Percentiles rank a stretch among this genome's conserved stretches.
Conservation (phyloP, 2,329 filamentous ascomycete species). For the Ilyonectria sp. region DNA sequence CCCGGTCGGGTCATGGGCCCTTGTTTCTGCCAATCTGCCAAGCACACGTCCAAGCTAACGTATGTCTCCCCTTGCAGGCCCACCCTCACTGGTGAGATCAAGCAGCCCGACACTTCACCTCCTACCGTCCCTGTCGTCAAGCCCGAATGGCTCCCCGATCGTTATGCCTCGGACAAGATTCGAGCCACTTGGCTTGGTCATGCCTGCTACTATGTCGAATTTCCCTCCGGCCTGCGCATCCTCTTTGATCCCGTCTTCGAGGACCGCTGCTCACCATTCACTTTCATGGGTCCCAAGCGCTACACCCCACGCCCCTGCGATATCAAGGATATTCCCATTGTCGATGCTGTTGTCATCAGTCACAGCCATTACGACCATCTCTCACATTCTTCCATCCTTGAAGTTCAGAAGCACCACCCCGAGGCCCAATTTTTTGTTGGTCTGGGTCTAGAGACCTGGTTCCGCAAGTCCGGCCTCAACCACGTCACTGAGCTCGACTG, state of each 20-base stretch:
- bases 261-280: slow-evolving; percentile 85
- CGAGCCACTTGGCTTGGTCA: slow-evolving; percentile 96
- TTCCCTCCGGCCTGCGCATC: slow-evolving; percentile 86
- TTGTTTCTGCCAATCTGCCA: not conserved
- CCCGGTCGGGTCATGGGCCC: not conserved
- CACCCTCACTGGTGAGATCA: slow-evolving; percentile 57
- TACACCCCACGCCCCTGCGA: slow-evolving; percentile 85
- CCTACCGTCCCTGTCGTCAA: slow-evolving; percentile 77
- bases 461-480: slow-evolving; percentile 76
- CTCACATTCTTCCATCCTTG: slow-evolving; percentile 80
- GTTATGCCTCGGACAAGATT: slow-evolving; percentile 71
- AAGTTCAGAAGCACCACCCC: slow-evolving; percentile 80
- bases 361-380: slow-evolving; percentile 97
- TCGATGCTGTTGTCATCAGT: slow-evolving; percentile 85
- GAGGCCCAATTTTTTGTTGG: slow-evolving; percentile 91
- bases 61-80: slow-evolving; percentile 47
- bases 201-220: slow-evolving; percentile 94
- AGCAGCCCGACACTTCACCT: slow-evolving; percentile 72
- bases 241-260: slow-evolving; percentile 96
- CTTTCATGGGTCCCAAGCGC: slow-evolving; percentile 79
- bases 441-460: slow-evolving; percentile 87
- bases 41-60: slow-evolving; percentile 27
- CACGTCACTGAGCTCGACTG: slow-evolving; percentile 94
- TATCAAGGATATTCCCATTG: slow-evolving; percentile 81
- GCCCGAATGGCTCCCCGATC: slow-evolving; percentile 76